Evolutionary conservation across 257 asterid genomes (phyloP), one percentile per base, ranked within the genome.

Genomic region (Thymus quinquecostatus): DNA sequence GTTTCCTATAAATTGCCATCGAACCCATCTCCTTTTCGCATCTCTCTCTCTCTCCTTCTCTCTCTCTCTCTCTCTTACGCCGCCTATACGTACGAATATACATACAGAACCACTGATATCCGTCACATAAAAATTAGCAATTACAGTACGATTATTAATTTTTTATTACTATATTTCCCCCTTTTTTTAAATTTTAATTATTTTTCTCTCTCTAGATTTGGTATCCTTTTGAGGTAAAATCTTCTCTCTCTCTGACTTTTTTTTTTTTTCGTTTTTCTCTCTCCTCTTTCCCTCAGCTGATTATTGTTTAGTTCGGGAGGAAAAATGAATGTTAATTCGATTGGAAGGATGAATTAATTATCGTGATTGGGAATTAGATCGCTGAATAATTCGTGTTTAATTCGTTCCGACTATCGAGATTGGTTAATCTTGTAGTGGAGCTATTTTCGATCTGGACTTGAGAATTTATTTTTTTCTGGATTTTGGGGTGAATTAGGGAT

Each of bases 1-100:
- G 38, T 80, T 79, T 75, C 88, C 96, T 90, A 90, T 90, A 90
- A 86, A 90, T 86, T 84, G 78, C 89, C 86, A 83, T 64, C 78
- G 28, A 45, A 65, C 11, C 75, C 77, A 12, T 14, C 59, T 50
- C 78, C 21, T n/a, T 43, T 56, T 74, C 51, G 77, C 74, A 67
- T 73, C 41, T 66, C 64, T 59, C 69, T 62, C 50, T n/a, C 66
- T 47, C 30, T 44, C 71, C 55, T 69, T 70, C 79, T 63, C 10
- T 7, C 36, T 50, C 28, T 29, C 72, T 64, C 74, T 71, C 80
- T 65, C 80, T 78, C 69, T 62, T 64, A 40, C 55, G 64, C 71
- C 32, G 65, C 69, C 77, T 68, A 75, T 69, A 75, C 60, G 71
- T 65, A 72, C 33, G 64, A 66, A 36, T 45, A 56, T 49, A 59